Evolutionary conservation across 768 basidiomycete species (phyloP), one percentile per base, ranked within the genome.

Genomic region (Nidula microcarpa): DNA sequence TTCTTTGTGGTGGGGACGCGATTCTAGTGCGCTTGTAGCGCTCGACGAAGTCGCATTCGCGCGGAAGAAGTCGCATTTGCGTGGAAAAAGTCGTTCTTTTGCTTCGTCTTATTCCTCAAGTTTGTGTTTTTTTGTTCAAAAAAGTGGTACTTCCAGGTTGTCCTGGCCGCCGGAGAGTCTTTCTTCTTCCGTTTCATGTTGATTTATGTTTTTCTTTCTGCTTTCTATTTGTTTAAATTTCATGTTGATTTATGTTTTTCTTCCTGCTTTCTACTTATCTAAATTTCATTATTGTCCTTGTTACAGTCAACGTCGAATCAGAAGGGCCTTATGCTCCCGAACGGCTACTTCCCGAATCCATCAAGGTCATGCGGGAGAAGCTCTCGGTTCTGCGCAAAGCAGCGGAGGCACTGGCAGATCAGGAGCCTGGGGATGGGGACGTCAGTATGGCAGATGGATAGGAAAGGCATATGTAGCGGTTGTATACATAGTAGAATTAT

Each of bases 301-400:
- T 43, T 13, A 41, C 64, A 91, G 95, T 92, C 74, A 90, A 82
- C 55, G 78, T 98, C 37, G 95, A 98, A 68, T 93, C 93, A 0
- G 91, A 94, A 62, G 89, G 95, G 4, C 83, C 91, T 10, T 97
- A 97, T 64, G 70, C 81, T 3, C 94, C 96, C 0, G 84, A 95
- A 69, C 79, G 89, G 33, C 74, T 98, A 9, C 72, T 96, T 11
- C 84, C 84, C 0, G 93, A 94, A 62, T 78, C 94, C 0, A 79
- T 94, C 57, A 74, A 77, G 30, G 86, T 97, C 44, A 86, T 98
- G 83, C 77, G 93, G 44, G 77, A 76, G 36, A 98, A 98, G 65
- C 81, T 97, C 14, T 69, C 70, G 8, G 71, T 69, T 4, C 74
- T 91, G 14, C 75, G 78, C 41, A 68, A 70, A 11, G 87, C 86